These are phyloP conservation scores for Monilinia fructigena DNA, from an alignment of 2,329 filamentous ascomycete genomes.

Conservation along the genomic window DNA sequence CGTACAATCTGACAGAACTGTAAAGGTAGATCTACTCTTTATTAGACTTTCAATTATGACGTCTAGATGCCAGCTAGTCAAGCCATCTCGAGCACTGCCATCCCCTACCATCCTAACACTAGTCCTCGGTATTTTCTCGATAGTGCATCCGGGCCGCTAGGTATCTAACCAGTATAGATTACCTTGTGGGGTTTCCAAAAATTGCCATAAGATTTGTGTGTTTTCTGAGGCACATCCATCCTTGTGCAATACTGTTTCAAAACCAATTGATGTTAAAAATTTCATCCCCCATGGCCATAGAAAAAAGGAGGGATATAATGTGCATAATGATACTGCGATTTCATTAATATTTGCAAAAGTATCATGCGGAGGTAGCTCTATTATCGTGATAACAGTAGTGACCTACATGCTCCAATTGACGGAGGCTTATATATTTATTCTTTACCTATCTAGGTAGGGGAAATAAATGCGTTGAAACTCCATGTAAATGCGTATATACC, in stretches of 20 bases:
- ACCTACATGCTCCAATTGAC: neutral
- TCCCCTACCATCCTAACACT: neutral
- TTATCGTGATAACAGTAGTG: neutral
- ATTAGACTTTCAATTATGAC: neutral
- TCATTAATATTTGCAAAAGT: neutral
- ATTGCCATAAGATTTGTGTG: neutral
- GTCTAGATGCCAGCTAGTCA: neutral
- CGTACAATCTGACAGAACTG: neutral
- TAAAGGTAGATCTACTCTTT: neutral
- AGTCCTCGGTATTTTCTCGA: neutral
- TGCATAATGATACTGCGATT: neutral
- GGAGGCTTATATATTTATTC: neutral
- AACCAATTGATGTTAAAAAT: neutral
- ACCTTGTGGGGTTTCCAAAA: neutral
- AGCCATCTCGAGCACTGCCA: neutral
- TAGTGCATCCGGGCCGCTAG: neutral
- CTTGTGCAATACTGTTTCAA: neutral
- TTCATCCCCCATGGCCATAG: neutral
- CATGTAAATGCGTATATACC: constrained; percentile 17
- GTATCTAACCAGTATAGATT: neutral
- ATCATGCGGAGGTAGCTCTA: neutral
- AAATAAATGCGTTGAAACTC: constrained; percentile 1
- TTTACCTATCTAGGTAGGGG: neutral
- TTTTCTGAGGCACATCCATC: too few relatives aligned
- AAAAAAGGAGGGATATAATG: neutral